Evolutionary conservation across 441 rosid genomes (phyloP).

Genomic region (Pelargonium cotyledonis): DNA sequence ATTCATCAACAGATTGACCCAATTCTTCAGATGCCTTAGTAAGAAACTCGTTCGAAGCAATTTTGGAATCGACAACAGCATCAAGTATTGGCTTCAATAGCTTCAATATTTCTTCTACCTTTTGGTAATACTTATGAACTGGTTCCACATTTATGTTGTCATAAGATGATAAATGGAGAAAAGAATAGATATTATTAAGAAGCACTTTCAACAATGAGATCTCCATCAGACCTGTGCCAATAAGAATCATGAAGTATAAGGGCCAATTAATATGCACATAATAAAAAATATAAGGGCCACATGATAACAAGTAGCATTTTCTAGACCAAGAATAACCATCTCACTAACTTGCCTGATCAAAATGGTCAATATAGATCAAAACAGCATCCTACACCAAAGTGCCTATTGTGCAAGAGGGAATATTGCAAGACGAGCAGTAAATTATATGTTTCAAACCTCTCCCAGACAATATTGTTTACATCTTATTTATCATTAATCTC

Average conservation of each 20-base stretch:
- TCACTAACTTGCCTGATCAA: neutral
- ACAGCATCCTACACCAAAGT: neutral
- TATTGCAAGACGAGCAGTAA: neutral
- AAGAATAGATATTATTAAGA: slow-evolving; percentile 47
- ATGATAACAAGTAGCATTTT: neutral
- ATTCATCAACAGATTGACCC: slow-evolving; percentile 50
- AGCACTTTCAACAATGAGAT: slow-evolving; percentile 64
- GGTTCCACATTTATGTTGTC: slow-evolving; percentile 48
- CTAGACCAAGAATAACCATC: neutral
- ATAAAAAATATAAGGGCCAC: slow-evolving; percentile 9
- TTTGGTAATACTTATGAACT: slow-evolving; percentile 49
- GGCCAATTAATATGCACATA: slow-evolving; percentile 9
- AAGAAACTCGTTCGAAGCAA: slow-evolving; percentile 50
- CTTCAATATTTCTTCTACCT: slow-evolving; percentile 64
- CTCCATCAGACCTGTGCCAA: slow-evolving; percentile 60
- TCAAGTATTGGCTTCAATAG: slow-evolving; percentile 73
- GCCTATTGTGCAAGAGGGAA: neutral
- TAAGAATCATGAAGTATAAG: slow-evolving; percentile 3
- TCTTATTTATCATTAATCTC: too few relatives aligned
- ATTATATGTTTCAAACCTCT: too few relatives aligned
- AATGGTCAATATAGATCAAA: neutral
- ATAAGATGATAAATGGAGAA: slow-evolving; percentile 44
- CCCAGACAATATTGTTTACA: too few relatives aligned
- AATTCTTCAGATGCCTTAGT: slow-evolving; percentile 57
- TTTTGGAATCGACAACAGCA: slow-evolving; percentile 47